A percentile compares a stretch with the other conserved stretches of the same genome.
These are phyloP conservation scores for Coemansia asiatica DNA, from an alignment of 192 early-diverging fungal genomes.

Conservation along the genomic window DNA sequence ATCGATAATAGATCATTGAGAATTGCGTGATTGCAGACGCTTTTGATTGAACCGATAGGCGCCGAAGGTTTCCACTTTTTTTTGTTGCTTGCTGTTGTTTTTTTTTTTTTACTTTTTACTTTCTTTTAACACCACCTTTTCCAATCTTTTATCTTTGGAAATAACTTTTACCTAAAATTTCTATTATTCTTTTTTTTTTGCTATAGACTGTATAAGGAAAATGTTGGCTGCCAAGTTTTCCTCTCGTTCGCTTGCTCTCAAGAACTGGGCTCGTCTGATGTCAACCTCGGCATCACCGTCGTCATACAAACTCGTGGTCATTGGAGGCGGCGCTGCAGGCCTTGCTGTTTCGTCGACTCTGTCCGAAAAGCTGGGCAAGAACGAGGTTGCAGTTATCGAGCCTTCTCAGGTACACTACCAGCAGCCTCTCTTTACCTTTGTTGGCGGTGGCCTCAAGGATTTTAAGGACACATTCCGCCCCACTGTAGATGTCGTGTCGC, in stretches of 20 bases:
- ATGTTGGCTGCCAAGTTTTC: conserved; percentile 41
- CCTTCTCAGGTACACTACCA: conserved; percentile 74
- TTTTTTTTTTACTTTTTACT: not conserved
- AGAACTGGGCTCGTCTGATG: conserved; percentile 27
- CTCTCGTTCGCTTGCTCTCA: conserved; percentile 15
- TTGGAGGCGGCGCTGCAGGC: conserved; percentile 55
- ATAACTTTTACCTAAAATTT: not conserved
- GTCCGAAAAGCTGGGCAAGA: conserved; percentile 61
- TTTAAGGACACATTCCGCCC: conserved; percentile 68
- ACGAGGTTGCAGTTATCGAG: conserved; percentile 73
- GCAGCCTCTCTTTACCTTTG: conserved; percentile 90
- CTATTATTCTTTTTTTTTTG: conserved; percentile 5
- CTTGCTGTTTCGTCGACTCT: conserved; percentile 70
- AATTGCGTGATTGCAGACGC: not conserved
- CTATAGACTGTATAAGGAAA: not conserved
- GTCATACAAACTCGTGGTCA: conserved; percentile 54
- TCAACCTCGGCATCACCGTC: conserved; percentile 38
- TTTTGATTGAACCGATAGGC: not conserved
- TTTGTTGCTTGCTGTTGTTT: not conserved
- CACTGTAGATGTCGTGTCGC: conserved; percentile 70
- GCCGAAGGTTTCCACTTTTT: not conserved
- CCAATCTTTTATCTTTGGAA: too few relatives aligned
- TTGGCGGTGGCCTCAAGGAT: conserved; percentile 81
- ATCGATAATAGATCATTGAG: too few relatives aligned
- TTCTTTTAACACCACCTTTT: not conserved